phyloP scores from a whole-genome alignment of 2,329 filamentous ascomycete species.

The Sarocladium oryzae region DNA sequence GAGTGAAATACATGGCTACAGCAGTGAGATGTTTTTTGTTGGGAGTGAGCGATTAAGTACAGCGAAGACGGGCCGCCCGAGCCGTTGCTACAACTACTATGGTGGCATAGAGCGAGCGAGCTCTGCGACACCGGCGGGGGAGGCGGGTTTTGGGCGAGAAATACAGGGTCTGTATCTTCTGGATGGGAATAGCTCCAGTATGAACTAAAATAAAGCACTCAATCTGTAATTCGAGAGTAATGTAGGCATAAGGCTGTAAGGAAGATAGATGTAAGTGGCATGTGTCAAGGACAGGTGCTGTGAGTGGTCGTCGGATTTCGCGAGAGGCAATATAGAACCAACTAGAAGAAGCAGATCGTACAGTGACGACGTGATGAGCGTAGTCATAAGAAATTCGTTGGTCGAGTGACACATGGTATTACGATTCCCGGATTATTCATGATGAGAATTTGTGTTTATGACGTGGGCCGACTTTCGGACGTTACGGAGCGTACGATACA shows the following conservation, averaged over 20 bases:
- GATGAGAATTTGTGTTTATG: no score
- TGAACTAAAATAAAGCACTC: conserved; percentile 1
- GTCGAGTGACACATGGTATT: background rate
- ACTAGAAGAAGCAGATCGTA: background rate
- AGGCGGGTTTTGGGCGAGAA: background rate
- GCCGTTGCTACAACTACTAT: background rate
- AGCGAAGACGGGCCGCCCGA: conserved; percentile 8
- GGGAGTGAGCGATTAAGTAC: conserved; percentile 6
- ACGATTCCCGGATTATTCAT: background rate
- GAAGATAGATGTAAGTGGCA: background rate
- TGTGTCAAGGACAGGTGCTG: background rate
- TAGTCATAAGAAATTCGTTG: background rate
- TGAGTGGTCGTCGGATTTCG: no score
- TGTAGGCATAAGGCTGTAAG: no score
- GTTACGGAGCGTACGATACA: background rate
- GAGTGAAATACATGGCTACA: conserved; percentile 6
- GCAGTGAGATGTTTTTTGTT: conserved; percentile 1
- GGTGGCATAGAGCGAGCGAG: background rate
- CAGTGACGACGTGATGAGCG: no score
- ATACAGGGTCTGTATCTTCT: background rate
- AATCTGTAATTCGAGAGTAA: background rate
- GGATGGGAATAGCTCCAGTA: background rate
- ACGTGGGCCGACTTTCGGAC: background rate
- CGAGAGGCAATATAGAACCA: background rate
- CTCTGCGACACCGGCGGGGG: conserved; percentile 1